Base-by-base conservation (phyloP, 345 rosid genomes). In the Melaleuca quinquenervia region DNA sequence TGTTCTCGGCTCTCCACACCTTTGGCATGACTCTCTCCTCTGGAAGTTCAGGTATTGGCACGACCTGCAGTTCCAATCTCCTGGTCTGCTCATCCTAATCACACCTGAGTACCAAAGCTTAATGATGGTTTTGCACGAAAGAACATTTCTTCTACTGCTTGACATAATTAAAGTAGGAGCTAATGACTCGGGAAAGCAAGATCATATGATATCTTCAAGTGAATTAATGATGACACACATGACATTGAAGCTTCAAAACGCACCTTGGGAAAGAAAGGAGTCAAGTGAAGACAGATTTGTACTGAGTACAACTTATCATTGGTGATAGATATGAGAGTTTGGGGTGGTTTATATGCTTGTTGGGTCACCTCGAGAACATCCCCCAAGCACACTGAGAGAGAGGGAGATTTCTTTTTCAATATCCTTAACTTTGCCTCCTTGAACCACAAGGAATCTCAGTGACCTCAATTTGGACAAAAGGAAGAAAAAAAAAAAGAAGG, bases 31-130 rank as follows among this genome's bases (percentile, higher is more conserved):
- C 50, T 94, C 97, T 62, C 98, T 92, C 87, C 97, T 89, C 86
- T 95, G 97, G 91, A 95, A 95, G 95, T 95, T 95, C 78, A 95
- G 89, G 91, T 94, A 91, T 85, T 86, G 95, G 93, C 98, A 95
- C 84, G 95, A 89, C 90, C 95, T 89, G 88, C 98, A 95, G 90
- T 92, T 95, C 98, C 98, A 95, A 87, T 95, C 97, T 82, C 98
- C 98, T 32, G 98, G 95, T 84, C 98, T 91, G 91, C 84, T 95
- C 97, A 94, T 84, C 86, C 29, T 62, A 1, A 8, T 50, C 53
- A 70, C 32, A 26, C 78, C 41, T 48, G 55, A 36, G 50, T 5
- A 10, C 41, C 55, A 83, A 83, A 83, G 60, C 84, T 11, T 48
- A 36, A 70, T 41, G 48, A 70, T 18, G 26, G 48, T 41, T 70